A percentile compares a stretch with the other conserved stretches of the same genome.
Conservation (phyloP, 345 rosid genomes). For the Combretum micranthum region DNA sequence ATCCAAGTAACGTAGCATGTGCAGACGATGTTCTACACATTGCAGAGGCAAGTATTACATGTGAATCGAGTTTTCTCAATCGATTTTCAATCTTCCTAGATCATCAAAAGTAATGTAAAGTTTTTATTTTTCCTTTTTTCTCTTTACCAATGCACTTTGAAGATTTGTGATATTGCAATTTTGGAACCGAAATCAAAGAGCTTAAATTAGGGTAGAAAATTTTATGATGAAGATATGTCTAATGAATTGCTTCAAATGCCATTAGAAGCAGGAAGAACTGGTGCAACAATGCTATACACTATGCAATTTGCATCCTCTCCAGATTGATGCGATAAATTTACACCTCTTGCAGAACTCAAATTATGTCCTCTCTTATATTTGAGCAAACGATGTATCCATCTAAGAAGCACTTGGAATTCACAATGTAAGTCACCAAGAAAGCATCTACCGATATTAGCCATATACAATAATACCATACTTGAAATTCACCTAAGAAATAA, state of each 20-base stretch:
- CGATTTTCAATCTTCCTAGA: background rate
- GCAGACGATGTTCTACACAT: constrained; percentile 6
- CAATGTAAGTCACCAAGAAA: constrained; percentile 16
- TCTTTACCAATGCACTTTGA: constrained; percentile 16
- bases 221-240: constrained; percentile 10
- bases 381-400: constrained; percentile 33
- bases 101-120: background rate
- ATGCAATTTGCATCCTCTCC: too few relatives aligned
- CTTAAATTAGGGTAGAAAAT: constrained; percentile 7
- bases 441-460: too few relatives aligned
- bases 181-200: constrained; percentile 19
- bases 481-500: background rate
- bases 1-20: constrained; percentile 11
- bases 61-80: background rate
- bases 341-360: constrained; percentile 14
- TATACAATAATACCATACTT: background rate
- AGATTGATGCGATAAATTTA: too few relatives aligned
- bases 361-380: constrained; percentile 10
- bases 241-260: constrained; percentile 6
- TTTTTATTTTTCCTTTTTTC: background rate
- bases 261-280: background rate
- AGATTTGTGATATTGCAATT: constrained; percentile 11
- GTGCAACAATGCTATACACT: constrained; percentile 7
- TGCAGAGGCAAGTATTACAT: constrained; percentile 2
- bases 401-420: constrained; percentile 23